These are phyloP conservation scores for Calamus simplicifolius DNA, from an alignment of 176 grass and related monocot genomes.

Conservation along the genomic window DNA sequence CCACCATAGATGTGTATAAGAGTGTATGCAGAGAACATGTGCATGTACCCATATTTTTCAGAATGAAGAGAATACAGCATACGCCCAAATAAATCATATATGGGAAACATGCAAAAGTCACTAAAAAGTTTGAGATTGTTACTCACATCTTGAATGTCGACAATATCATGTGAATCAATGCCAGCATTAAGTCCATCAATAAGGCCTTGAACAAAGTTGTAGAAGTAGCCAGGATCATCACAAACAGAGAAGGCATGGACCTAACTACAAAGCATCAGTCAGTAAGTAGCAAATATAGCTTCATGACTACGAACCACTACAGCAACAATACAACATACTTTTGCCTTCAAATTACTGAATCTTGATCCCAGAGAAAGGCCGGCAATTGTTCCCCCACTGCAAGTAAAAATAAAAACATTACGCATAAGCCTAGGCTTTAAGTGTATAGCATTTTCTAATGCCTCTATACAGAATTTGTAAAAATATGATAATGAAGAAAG, in stretches of 20 bases:
- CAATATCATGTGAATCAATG: slow-evolving; percentile 74
- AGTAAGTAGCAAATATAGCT: background rate
- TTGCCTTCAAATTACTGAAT: slow-evolving; percentile 77
- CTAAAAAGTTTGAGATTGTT: slow-evolving; percentile 1
- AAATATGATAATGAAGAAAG: too few relatives aligned
- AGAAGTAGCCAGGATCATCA: slow-evolving; percentile 85
- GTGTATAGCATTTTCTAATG: too few relatives aligned
- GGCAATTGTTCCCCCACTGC: slow-evolving; percentile 91
- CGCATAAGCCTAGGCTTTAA: too few relatives aligned
- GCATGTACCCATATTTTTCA: too few relatives aligned
- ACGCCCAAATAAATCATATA: background rate
- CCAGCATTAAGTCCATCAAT: slow-evolving; percentile 86
- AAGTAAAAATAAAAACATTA: slow-evolving; percentile 10
- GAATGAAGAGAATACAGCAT: too few relatives aligned
- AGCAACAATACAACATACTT: slow-evolving; percentile 42
- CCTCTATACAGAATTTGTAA: too few relatives aligned
- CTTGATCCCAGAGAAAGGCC: slow-evolving; percentile 82
- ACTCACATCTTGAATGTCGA: slow-evolving; percentile 69
- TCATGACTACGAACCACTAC: background rate
- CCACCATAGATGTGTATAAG: too few relatives aligned
- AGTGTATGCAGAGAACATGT: too few relatives aligned
- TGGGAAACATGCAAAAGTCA: background rate
- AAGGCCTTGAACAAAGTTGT: slow-evolving; percentile 72
- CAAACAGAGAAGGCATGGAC: slow-evolving; percentile 94
- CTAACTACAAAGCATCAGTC: slow-evolving; percentile 35